Conservation (phyloP, 805 yeast species). For the Nakazawaea anatomiae region DNA sequence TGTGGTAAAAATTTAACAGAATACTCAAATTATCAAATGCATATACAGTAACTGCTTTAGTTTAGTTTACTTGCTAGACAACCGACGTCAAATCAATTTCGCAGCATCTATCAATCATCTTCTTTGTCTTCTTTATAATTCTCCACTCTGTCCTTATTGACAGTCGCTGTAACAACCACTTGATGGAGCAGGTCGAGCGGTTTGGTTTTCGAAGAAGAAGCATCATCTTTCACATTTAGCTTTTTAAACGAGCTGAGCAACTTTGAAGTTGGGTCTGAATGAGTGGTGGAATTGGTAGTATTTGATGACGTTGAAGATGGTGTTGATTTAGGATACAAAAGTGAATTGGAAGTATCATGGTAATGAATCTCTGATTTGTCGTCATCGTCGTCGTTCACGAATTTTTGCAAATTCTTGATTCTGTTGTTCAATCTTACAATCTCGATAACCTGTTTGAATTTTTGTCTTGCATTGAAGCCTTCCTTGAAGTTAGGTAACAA, state of each 20-base stretch:
- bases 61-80: no score
- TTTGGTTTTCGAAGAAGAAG: neutral
- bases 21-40: no score
- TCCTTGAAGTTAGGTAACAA: conserved; percentile 76
- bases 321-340: neutral
- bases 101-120: neutral
- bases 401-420: conserved; percentile 60
- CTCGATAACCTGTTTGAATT: conserved; percentile 82
- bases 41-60: no score
- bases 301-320: neutral
- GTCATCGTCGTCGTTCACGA: conserved; percentile 54
- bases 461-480: conserved; percentile 78
- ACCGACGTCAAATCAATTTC: no score
- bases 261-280: neutral
- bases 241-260: neutral
- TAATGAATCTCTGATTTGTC: conserved; percentile 25
- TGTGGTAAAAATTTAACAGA: no score
- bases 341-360: neutral
- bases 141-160: conserved; percentile 7
- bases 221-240: neutral
- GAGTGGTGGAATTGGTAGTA: no score
- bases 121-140: conserved; percentile 1
- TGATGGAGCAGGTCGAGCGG: conserved; percentile 8
- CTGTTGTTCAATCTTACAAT: conserved; percentile 77
- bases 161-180: conserved; percentile 3